Evolutionary conservation across 2,329 filamentous ascomycete species (phyloP).

Genomic region (Microascus cirrosus): DNA sequence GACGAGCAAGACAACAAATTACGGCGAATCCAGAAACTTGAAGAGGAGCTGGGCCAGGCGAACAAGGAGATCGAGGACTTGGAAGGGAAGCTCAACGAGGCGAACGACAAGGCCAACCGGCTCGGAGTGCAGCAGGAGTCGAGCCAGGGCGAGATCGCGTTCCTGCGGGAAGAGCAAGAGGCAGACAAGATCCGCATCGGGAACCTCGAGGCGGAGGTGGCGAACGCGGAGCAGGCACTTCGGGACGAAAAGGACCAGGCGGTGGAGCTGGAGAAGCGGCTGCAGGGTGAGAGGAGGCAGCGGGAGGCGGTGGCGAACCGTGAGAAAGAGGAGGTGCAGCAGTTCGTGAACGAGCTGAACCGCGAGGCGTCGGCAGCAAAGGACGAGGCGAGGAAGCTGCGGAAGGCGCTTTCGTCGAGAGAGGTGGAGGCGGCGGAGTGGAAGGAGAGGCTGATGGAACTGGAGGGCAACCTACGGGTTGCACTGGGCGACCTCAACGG

Average conservation of each 20-base stretch:
- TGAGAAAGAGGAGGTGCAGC: constrained; percentile 92
- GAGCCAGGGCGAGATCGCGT: constrained; percentile 84
- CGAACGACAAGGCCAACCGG: constrained; percentile 78
- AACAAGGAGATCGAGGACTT: constrained; percentile 80
- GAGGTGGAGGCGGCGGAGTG: constrained; percentile 85
- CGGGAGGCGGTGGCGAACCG: constrained; percentile 75
- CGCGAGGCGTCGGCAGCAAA: constrained; percentile 69
- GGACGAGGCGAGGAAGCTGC: constrained; percentile 72
- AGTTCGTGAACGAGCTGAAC: constrained; percentile 87
- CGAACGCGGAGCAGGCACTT: constrained; percentile 67
- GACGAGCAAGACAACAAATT: constrained; percentile 77
- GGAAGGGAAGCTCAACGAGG: constrained; percentile 72
- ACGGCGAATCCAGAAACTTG: constrained; percentile 68
- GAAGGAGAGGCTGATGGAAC: constrained; percentile 81
- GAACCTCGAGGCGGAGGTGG: constrained; percentile 75
- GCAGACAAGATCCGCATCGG: constrained; percentile 96
- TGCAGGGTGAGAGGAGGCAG: constrained; percentile 72
- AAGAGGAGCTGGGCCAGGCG: constrained; percentile 70
- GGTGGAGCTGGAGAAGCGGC: constrained; percentile 60
- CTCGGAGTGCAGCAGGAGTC: constrained; percentile 88
- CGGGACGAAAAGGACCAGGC: constrained; percentile 73
- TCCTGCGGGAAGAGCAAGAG: constrained; percentile 93
- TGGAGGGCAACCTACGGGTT: constrained; percentile 80
- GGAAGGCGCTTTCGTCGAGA: constrained; percentile 70
- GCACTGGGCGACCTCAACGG: constrained; percentile 81